These are phyloP conservation scores for Condylostoma magnum DNA, from an alignment of 169 alveolate species.

Conservation along the genomic window DNA sequence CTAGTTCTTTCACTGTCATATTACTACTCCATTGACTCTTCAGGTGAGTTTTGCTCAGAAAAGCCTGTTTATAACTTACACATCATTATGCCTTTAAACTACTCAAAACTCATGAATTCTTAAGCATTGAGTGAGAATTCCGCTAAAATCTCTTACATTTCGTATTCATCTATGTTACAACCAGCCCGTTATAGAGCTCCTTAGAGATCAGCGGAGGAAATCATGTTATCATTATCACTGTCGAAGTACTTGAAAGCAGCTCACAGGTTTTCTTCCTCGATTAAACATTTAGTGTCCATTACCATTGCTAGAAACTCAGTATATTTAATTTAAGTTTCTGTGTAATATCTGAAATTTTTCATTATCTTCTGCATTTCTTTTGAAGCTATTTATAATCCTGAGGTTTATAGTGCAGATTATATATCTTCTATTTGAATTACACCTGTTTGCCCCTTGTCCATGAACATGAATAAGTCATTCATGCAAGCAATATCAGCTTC, in stretches of 20 bases:
- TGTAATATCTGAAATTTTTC: background rate
- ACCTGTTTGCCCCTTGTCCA: conserved; percentile 16
- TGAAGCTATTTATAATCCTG: background rate
- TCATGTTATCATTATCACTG: conserved; percentile 50
- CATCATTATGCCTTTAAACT: too few relatives aligned
- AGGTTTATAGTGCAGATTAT: background rate
- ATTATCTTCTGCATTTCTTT: background rate
- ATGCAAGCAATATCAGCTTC: conserved; percentile 31
- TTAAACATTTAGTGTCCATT: conserved; percentile 48
- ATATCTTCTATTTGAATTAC: background rate
- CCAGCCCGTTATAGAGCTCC: conserved; percentile 43
- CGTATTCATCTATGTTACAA: background rate
- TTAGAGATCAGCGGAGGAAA: conserved; percentile 58
- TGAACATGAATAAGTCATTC: conserved; percentile 24
- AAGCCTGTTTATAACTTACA: too few relatives aligned
- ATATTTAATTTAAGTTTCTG: conserved; percentile 40
- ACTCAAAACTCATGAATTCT: too few relatives aligned
- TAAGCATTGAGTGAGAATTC: too few relatives aligned
- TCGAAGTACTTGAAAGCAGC: conserved; percentile 76
- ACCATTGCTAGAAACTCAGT: conserved; percentile 78
- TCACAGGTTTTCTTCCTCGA: conserved; percentile 49
- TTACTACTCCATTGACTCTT: too few relatives aligned
- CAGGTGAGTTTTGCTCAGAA: too few relatives aligned
- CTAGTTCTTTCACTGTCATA: too few relatives aligned
- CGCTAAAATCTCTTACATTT: background rate